Base-by-base conservation (phyloP, 75 land plant genomes). In the Isoetes taiwanensis region DNA sequence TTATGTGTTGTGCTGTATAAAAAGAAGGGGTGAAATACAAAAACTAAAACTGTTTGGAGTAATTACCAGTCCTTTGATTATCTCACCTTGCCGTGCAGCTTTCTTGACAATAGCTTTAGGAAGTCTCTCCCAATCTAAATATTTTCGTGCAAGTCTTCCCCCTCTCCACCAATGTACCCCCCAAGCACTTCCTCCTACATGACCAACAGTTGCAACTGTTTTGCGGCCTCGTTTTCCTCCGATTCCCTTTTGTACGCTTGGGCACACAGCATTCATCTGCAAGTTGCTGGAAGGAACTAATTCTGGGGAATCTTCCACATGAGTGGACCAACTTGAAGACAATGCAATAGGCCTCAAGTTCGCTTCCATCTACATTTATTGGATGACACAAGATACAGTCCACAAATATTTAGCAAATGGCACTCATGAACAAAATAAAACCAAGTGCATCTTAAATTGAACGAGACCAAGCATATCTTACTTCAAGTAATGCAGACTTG, bases 141-240 rank as follows among this genome's bases (percentile, higher is more conserved):
- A 28, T 55, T 64, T 59, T 21, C 85, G 80, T 25, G 87, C 80
- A 64, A 75, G 43, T 35, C 43, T 66, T 25, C 96, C 90, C 56
- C 97, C 95, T 25, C 97, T 75, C 84, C 85, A 77, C 97, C 97
- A 91, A 38, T 75, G 72, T 0, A 79, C 62, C 41, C 71, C 68
- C 32, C 69, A 58, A 40, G 30, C 8, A 57, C 55, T 42, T 43
- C 48, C 61, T 55, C 42, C 14, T 9, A 62, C 6, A 25, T 41
- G 28, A 40, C 29, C 72, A 14, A 10, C 2, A 50, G 3, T 14
- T 30, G 21, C 38, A 64, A 40, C 42, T 9, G 38, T 70, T 52
- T 67, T 81, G 29, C 70, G 60, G 23, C 24, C 25, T 61, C 61
- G 37, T 43, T 66, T 78, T 32, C 69, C 74, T 16, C 65, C 29